Evolutionary conservation across 495 filamentous ascomycete genomes (phyloP).

Genomic region (Cryomyces antarcticus): DNA sequence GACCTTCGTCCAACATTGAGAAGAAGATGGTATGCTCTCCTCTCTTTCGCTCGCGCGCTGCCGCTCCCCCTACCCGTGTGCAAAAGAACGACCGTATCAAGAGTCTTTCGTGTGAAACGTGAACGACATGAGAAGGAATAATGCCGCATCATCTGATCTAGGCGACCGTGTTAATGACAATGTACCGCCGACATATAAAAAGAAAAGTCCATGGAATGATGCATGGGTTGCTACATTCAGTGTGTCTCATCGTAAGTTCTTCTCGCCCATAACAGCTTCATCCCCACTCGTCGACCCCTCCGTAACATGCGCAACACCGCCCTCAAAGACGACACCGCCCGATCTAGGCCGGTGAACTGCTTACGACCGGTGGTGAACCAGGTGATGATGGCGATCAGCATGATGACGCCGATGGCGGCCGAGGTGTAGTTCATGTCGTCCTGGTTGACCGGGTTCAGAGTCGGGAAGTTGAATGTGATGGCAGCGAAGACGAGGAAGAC

Average conservation of each 20-base stretch:
- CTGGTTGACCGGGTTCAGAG: constrained; percentile 24
- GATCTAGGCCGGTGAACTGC: constrained; percentile 26
- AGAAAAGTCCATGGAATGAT: no score
- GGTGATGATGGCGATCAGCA: constrained; percentile 27
- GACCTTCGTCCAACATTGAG: no score
- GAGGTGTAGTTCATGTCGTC: constrained; percentile 40
- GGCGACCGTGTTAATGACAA: no score
- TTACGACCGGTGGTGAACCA: constrained; percentile 32
- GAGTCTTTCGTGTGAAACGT: no score
- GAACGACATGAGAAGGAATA: no score
- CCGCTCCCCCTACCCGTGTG: no score
- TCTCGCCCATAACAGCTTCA: not conserved
- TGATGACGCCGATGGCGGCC: constrained; percentile 34
- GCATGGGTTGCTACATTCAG: no score
- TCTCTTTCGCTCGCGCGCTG: no score
- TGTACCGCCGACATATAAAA: no score
- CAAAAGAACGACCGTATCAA: no score
- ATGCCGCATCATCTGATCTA: no score
- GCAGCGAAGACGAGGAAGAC: constrained; percentile 31
- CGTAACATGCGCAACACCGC: not conserved
- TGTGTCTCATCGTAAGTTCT: not conserved
- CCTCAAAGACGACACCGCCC: not conserved
- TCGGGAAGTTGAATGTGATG: constrained; percentile 39
- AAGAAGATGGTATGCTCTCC: no score
- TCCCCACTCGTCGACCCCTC: not conserved